These are phyloP conservation scores for Lenwebbia sp. DNA, from an alignment of 345 rosid species.

Conservation along the genomic window DNA sequence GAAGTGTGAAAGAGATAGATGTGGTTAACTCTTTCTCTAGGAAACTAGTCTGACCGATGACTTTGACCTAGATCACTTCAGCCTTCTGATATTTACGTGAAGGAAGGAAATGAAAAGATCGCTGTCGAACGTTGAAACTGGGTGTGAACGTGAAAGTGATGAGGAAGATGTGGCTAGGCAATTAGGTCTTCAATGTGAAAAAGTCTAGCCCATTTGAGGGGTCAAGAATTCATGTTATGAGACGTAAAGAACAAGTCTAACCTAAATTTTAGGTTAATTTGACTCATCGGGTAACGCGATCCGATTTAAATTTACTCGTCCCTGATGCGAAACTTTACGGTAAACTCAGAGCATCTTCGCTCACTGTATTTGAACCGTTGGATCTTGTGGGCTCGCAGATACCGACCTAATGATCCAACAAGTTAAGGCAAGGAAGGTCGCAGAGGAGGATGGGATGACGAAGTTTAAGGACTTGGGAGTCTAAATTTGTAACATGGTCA, in stretches of 20 bases:
- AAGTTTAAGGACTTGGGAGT: neutral
- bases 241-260: neutral
- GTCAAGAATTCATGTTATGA: neutral
- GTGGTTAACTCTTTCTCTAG: neutral
- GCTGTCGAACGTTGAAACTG: neutral
- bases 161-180: neutral
- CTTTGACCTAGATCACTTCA: neutral
- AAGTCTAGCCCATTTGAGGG: neutral
- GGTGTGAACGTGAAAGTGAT: fast-evolving
- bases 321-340: fast-evolving
- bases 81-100: neutral
- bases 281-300: fast-evolving
- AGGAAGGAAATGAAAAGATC: neutral
- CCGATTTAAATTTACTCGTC: neutral
- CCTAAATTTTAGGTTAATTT: neutral
- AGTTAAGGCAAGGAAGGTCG: neutral
- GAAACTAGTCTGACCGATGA: neutral
- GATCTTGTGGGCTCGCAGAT: neutral
- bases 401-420: neutral
- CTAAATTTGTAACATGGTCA: neutral
- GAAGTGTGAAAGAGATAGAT: neutral
- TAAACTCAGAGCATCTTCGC: fast-evolving
- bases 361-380: fast-evolving
- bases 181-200: neutral
- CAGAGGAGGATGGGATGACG: fast-evolving